Percentiles rank a stretch among this genome's conserved stretches.
phyloP scores from a whole-genome alignment of 495 filamentous ascomycete genomes.

The Lepraria neglecta region DNA sequence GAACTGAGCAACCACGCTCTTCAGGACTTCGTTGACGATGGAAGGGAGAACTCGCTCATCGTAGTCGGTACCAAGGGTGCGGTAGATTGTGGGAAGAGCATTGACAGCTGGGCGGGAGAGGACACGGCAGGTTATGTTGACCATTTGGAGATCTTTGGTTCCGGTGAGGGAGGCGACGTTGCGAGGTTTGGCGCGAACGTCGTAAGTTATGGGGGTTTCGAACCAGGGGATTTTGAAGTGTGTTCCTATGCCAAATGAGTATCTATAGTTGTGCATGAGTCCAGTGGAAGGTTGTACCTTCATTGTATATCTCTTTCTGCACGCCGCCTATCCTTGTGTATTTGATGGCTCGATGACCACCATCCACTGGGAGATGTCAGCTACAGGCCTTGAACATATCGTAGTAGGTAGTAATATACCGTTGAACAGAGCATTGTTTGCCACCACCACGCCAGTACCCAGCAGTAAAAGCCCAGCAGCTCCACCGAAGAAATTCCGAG shows the following conservation, averaged over 20 bases:
- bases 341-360: conserved; percentile 98
- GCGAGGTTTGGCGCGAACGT: conserved; percentile 94
- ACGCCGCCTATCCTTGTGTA: conserved; percentile 93
- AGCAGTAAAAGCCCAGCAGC: conserved; percentile 52
- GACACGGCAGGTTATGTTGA: conserved; percentile 99
- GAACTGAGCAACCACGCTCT: conserved; percentile 98
- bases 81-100: conserved; percentile 91
- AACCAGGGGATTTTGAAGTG: conserved; percentile 93
- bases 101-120: conserved; percentile 83
- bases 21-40: conserved; percentile 97
- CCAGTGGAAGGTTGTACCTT: conserved; percentile 56
- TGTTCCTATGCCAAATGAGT: conserved; percentile 55
- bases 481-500: conserved; percentile 45
- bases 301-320: conserved; percentile 88
- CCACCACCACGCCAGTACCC: conserved; percentile 55
- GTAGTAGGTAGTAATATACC: conserved; percentile 39
- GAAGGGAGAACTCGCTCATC: conserved; percentile 95
- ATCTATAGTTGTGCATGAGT: background rate
- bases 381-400: background rate
- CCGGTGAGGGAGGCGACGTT: conserved; percentile 96
- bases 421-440: conserved; percentile 93
- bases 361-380: conserved; percentile 63
- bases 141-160: conserved; percentile 99
- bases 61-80: conserved; percentile 91
- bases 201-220: conserved; percentile 93